phyloP scores from a whole-genome alignment of 1,284 basidiomycete species.

The Gymnopus androsaceus region DNA sequence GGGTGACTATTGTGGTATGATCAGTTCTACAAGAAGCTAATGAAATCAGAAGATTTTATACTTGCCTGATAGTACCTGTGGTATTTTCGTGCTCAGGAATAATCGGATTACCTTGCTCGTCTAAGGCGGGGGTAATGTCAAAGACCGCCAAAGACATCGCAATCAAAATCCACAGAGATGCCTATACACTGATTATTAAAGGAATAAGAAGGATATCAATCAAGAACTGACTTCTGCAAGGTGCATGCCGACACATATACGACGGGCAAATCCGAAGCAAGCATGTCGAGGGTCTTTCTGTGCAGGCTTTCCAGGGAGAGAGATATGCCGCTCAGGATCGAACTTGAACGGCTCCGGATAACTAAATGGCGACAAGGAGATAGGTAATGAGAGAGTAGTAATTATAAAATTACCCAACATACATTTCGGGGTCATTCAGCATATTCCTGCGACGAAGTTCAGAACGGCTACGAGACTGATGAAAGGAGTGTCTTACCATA shows the following conservation, averaged over 20 bases:
- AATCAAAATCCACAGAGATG: slow-evolving; percentile 18
- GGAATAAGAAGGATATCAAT: too few relatives aligned
- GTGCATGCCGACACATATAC: slow-evolving; percentile 21
- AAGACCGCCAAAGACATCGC: slow-evolving; percentile 20
- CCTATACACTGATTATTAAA: too few relatives aligned
- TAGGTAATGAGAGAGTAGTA: too few relatives aligned
- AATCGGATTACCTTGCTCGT: slow-evolving; percentile 17
- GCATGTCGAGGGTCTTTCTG: slow-evolving; percentile 18
- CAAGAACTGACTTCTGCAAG: too few relatives aligned
- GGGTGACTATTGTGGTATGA: slow-evolving; percentile 13
- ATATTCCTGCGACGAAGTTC: slow-evolving; percentile 15
- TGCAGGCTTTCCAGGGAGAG: slow-evolving; percentile 11
- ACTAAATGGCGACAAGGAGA: too few relatives aligned
- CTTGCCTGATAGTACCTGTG: slow-evolving; percentile 21
- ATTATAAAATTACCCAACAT: too few relatives aligned
- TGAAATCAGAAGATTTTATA: background rate
- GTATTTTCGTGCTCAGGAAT: slow-evolving; percentile 21
- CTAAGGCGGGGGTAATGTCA: slow-evolving; percentile 16
- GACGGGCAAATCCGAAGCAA: slow-evolving; percentile 20
- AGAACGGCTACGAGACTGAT: background rate
- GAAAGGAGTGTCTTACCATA: slow-evolving; percentile 16
- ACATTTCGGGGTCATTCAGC: slow-evolving; percentile 17
- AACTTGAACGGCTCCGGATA: slow-evolving; percentile 20
- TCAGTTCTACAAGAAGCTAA: background rate
- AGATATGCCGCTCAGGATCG: slow-evolving; percentile 19